Base-by-base conservation (phyloP, 2,329 filamentous ascomycete genomes). In the Talaromyces albobiverticillius region DNA sequence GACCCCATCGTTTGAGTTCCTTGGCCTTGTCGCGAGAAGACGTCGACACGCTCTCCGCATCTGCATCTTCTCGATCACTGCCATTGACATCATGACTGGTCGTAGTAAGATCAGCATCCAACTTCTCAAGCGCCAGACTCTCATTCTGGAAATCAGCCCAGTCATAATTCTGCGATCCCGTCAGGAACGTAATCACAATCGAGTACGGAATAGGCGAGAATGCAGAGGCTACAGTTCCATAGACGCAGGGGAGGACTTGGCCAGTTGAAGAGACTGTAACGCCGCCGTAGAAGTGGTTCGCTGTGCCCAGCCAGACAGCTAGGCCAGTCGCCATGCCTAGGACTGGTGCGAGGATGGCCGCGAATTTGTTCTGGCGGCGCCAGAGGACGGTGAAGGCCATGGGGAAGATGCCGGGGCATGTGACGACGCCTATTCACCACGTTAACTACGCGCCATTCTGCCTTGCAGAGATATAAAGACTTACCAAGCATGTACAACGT, bases 381-480 rank as follows among this genome's bases (percentile, higher is more conserved):
- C 79, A 82, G 1, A 82, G 67, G 16, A 82, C 76, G 0, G 79
- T 79, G 51, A 81, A 80, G 0, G 74, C 70, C 5, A 79, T 81
- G 0, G 80, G 79, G 58, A 82, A 77, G 51, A 81, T 79, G 0
- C 79, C 79, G 0, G 79, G 78, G 32, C 78, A 81, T 0, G 77
- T 81, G 9, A 82, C 59, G 1, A 81, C 76, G 3, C 79, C 77
- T 71, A 47, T 50, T 29, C n/a, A 40, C 2, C 4, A 16, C 13
- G n/a, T n/a, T 25, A 31, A 41, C 5, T n/a, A 16, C 7, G 9
- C 10, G 10, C 26, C 10, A 29, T 29, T 29, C 26, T 10, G 5
- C 5, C 26, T 29, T 40, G 3, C 13, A 43, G 7, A 2, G 26
- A 14, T 10, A 25, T 18, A n/a, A 40, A 13, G 7, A 18, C 59